These are phyloP conservation scores for Urtica urens DNA, from an alignment of 306 rosid species.

Conservation along the genomic window DNA sequence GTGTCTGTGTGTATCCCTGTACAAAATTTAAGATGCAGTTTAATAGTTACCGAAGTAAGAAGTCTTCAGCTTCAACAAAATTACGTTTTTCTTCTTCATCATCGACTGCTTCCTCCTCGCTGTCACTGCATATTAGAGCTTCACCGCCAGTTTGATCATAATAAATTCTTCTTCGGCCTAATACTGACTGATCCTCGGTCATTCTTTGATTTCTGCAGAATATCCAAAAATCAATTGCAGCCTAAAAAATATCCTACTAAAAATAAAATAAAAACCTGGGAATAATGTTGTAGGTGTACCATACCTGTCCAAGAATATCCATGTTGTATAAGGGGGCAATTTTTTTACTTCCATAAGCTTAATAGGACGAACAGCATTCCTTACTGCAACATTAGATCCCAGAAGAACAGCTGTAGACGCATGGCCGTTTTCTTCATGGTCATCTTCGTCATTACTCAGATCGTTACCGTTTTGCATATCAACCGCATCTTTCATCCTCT, in stretches of 20 bases:
- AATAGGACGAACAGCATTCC: conserved; percentile 88
- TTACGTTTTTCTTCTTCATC: conserved; percentile 89
- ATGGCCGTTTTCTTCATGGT: conserved; percentile 57
- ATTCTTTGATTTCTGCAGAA: conserved; percentile 90
- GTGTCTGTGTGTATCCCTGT: no score
- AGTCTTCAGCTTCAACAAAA: conserved; percentile 87
- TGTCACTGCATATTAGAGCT: conserved; percentile 96
- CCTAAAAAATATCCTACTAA: background rate
- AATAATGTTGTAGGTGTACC: conserved; percentile 14
- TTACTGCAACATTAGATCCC: conserved; percentile 80
- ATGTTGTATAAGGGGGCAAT: conserved; percentile 93
- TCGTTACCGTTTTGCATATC: conserved; percentile 71
- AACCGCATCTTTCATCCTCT: conserved; percentile 80
- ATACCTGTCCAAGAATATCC: conserved; percentile 97
- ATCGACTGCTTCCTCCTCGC: conserved; percentile 84
- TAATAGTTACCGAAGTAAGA: conserved; percentile 77
- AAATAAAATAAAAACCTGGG: background rate
- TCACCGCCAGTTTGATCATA: conserved; percentile 97
- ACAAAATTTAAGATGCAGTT: no score
- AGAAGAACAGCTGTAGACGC: conserved; percentile 89
- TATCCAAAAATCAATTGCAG: conserved; percentile 12
- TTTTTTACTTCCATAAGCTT: conserved; percentile 71
- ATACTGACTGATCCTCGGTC: conserved; percentile 96
- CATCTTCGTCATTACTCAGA: conserved; percentile 43
- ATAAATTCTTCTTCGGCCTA: conserved; percentile 95